phyloP scores from a whole-genome alignment of 2,329 filamentous ascomycete genomes.

The Nothophoma quercina region DNA sequence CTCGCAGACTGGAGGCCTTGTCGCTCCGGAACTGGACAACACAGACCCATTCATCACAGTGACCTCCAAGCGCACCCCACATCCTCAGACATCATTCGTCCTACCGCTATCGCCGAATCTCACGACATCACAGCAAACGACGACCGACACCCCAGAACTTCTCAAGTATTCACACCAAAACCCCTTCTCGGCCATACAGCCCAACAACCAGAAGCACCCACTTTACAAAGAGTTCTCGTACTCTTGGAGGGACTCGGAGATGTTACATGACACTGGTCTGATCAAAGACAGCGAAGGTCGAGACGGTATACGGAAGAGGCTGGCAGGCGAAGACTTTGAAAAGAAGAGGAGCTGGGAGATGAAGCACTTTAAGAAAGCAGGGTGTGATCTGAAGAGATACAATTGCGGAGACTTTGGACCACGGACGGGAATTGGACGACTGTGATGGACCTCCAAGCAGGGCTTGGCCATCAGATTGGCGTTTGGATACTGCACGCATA shows the following conservation, averaged over 20 bases:
- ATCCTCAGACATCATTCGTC: conserved; percentile 27
- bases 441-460: conserved; percentile 25
- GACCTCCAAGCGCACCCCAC: conserved; percentile 26
- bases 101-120: conserved; percentile 29
- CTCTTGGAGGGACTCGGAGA: conserved; percentile 38
- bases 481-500: not conserved
- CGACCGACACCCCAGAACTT: conserved; percentile 31
- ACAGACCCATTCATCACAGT: conserved; percentile 37
- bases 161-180: conserved; percentile 39
- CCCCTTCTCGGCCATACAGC: conserved; percentile 37
- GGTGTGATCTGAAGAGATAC: conserved; percentile 43
- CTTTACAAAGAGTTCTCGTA: conserved; percentile 43
- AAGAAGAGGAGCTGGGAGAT: conserved; percentile 42
- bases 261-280: conserved; percentile 33
- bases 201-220: conserved; percentile 32
- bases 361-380: conserved; percentile 44
- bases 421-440: conserved; percentile 42
- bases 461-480: not conserved
- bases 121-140: conserved; percentile 1
- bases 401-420: conserved; percentile 49
- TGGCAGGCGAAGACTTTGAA: conserved; percentile 38
- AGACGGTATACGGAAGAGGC: conserved; percentile 32
- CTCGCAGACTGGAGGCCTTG: conserved; percentile 5
- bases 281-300: conserved; percentile 27
- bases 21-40: conserved; percentile 23